Evolutionary conservation across 768 basidiomycete genomes (phyloP), one percentile per base, ranked within the genome.

Genomic region (Russula sp.): DNA sequence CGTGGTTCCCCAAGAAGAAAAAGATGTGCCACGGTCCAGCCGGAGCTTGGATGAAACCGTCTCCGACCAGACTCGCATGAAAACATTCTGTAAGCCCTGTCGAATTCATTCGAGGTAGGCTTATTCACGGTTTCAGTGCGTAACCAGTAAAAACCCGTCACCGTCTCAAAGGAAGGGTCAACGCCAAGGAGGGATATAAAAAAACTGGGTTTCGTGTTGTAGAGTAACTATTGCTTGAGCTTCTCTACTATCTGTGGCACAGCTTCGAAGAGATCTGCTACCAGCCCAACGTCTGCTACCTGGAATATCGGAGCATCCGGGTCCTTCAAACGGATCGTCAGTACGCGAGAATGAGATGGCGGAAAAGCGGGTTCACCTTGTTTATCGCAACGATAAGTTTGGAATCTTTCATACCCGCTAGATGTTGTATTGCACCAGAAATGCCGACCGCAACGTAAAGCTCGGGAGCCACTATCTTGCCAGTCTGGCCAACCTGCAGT

Each of bases 371-470:
- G 67, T 78, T 58, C 66, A 86, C 94, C 85, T 99, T 99, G 80
- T 99, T 99, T 66, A 99, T 83, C 5, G 97, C 97, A 36, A 97
- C 96, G 66, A 99, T 99, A 67, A 98, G 80, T 79, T 98, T 99
- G 13, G 92, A 94, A 72, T 98, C 97, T 75, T 99, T 99, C 97
- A 98, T 99, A 10, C 97, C 97, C 24, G 97, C 97, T 60, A 98
- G 79, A 79, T 99, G 97, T 77, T 99, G 97, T 71, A 98, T 99
- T 16, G 97, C 97, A 20, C 97, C 97, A 10, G 94, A 97, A 70
- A 99, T 98, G 57, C 97, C 97, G 55, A 98, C 76, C 4, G 97
- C 97, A 76, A 98, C 84, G 76, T 99, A 99, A 59, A 99, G 78
- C 73, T 96, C 92, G 0, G 97, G 96, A 3, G 97, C 96, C 49